A percentile compares a stretch with the other conserved stretches of the same genome.
Conservation (phyloP, 768 basidiomycete genomes). For the Leccinum barrowsii region DNA sequence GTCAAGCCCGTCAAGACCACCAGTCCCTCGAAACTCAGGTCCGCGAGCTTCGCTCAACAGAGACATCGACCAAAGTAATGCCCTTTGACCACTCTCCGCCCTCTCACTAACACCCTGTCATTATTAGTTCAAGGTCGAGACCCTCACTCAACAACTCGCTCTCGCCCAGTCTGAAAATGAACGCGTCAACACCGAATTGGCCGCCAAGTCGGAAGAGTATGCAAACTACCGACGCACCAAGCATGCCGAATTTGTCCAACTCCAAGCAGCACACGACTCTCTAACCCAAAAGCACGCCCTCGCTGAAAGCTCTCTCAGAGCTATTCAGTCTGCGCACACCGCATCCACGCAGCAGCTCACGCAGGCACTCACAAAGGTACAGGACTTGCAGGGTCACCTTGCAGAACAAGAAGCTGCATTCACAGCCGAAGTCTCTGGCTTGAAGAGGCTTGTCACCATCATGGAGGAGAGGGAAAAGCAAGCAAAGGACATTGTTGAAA, state of each 20-base stretch:
- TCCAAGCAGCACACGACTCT: constrained; percentile 77
- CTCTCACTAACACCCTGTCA: background rate
- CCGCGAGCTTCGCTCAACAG: constrained; percentile 68
- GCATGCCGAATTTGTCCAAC: constrained; percentile 68
- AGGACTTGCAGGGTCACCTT: constrained; percentile 70
- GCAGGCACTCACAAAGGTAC: constrained; percentile 70
- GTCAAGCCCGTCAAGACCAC: constrained; percentile 72
- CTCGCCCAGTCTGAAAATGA: constrained; percentile 75
- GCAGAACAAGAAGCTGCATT: constrained; percentile 86
- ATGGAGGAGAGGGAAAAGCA: constrained; percentile 89
- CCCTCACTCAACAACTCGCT: constrained; percentile 76
- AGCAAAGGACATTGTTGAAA: constrained; percentile 76
- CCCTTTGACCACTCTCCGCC: background rate
- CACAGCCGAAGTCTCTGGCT: constrained; percentile 67
- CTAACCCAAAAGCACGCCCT: constrained; percentile 65
- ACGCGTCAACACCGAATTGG: constrained; percentile 65
- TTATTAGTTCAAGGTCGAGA: constrained; percentile 78
- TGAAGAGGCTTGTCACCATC: constrained; percentile 73
- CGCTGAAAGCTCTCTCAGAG: constrained; percentile 64
- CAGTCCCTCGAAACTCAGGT: constrained; percentile 63
- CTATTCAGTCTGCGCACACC: constrained; percentile 68
- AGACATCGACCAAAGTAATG: constrained; percentile 72
- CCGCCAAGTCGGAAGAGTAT: constrained; percentile 75
- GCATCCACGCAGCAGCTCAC: constrained; percentile 73
- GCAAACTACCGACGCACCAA: constrained; percentile 78